Conservation (phyloP, 257 asterid species). For the Penstemon davidsonii region DNA sequence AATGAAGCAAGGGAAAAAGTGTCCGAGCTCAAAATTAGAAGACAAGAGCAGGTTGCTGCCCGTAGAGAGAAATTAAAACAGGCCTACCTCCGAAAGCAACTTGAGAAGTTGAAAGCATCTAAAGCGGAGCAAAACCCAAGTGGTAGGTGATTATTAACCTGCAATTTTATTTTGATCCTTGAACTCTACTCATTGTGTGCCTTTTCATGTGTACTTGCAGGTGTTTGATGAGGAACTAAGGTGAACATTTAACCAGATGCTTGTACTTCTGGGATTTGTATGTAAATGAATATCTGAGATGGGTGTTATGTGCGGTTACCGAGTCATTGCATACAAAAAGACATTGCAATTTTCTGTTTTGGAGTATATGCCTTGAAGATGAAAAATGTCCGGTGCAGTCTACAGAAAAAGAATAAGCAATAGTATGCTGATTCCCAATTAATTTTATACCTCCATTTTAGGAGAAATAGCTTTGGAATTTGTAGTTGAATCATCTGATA, state of each 20-base stretch:
- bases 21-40: constrained; percentile 73
- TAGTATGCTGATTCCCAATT: too few relatives aligned
- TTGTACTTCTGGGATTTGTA: neutral
- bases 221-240: neutral
- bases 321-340: neutral
- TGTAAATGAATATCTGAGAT: neutral
- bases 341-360: neutral
- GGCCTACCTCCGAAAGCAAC: constrained; percentile 83
- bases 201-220: constrained; percentile 19
- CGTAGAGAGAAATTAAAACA: constrained; percentile 87
- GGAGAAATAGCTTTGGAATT: too few relatives aligned
- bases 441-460: too few relatives aligned
- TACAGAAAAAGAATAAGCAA: too few relatives aligned
- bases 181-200: neutral
- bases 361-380: constrained; percentile 14
- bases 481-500: too few relatives aligned
- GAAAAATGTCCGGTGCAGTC: neutral
- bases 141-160: constrained; percentile 24
- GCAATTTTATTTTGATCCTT: neutral
- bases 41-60: constrained; percentile 84
- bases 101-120: constrained; percentile 84
- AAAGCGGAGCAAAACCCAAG: constrained; percentile 55
- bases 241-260: too few relatives aligned
- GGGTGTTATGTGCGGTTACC: neutral
- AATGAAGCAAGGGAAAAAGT: constrained; percentile 86